Evolutionary conservation across 148 eudicot species (phyloP).

Genomic region (Persicaria tinctoria): DNA sequence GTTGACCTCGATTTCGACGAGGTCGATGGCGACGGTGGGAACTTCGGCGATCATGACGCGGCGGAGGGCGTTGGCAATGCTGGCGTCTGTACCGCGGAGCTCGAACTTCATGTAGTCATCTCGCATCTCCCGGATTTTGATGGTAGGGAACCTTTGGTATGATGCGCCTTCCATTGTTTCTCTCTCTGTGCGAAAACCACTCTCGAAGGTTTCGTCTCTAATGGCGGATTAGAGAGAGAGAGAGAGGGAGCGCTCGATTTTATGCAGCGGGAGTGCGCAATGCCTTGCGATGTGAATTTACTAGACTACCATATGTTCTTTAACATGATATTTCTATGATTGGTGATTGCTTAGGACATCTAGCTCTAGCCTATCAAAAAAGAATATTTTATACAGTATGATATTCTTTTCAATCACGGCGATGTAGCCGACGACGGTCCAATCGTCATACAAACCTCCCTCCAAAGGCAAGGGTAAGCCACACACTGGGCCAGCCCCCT

Average conservation of each 20-base stretch:
- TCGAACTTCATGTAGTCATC: constrained; percentile 76
- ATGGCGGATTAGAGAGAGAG: not conserved
- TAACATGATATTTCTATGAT: too few relatives aligned
- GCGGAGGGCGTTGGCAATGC: constrained; percentile 87
- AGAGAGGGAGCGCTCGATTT: not conserved
- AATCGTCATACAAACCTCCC: not conserved
- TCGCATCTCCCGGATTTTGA: constrained; percentile 68
- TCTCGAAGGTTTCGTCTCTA: not conserved
- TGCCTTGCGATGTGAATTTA: too few relatives aligned
- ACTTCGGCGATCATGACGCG: constrained; percentile 94
- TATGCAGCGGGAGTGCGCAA: too few relatives aligned
- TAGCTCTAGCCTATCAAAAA: too few relatives aligned
- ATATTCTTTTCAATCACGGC: not conserved
- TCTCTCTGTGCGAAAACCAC: not conserved
- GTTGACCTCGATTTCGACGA: constrained; percentile 90
- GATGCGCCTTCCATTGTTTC: constrained; percentile 29
- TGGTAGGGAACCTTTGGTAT: constrained; percentile 68
- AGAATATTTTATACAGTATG: too few relatives aligned
- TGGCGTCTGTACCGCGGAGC: constrained; percentile 66
- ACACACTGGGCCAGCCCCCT: not conserved
- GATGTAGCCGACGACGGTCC: not conserved
- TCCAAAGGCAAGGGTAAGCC: too few relatives aligned
- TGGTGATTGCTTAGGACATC: too few relatives aligned
- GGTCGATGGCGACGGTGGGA: constrained; percentile 81
- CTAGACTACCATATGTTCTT: too few relatives aligned